Evolutionary conservation across 176 grass and related monocot species (phyloP), one percentile per base, ranked within the genome.

Genomic region (Tillandsia fasciculata): DNA sequence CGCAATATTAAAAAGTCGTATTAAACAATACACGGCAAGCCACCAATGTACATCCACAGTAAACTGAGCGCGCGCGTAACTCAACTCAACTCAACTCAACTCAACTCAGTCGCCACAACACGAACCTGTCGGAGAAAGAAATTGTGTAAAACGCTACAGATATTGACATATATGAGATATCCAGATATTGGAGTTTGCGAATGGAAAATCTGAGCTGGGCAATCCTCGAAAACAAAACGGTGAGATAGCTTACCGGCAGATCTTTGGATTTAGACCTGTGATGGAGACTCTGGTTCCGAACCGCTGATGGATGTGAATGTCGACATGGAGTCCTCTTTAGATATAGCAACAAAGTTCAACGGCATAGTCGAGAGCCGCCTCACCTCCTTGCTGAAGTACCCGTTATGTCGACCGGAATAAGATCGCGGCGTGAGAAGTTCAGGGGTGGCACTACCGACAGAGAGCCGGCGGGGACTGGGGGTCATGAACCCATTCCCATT

Each of bases 221-320:
- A 74, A 78, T 26, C 20, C 63, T 78, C 15, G 49, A 75, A 52
- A 66, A 69, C 56, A 1, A 0, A 67, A 50, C 54, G 52, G 27
- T 65, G 66, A 11, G 59, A 12, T 20, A 69, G 28, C n/a, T 64
- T 79, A 89, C 82, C 79, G 54, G 54, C 24, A 81, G 23, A 64
- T 23, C 53, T 2, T 48, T 57, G 24, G 18, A 77, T 68, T 81
- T 66, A 83, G 70, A 79, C 65, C 65, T 79, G 73, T 67, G 82
- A 88, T 22, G 82, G 89, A 22, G 90, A 99, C 80, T 99, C 90
- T 2, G 95, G 90, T 86, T 99, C 95, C 20, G 95, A 99, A 61
- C 90, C 95, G 51, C 95, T 99, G 68, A 99, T 77, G 28, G 95
- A 99, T 50, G 95, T 99, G 83, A 99, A 92, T 72, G 95, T 93